These are phyloP conservation scores for Huntiella bhutanensis DNA, from an alignment of 2,329 filamentous ascomycete genomes.

Conservation along the genomic window DNA sequence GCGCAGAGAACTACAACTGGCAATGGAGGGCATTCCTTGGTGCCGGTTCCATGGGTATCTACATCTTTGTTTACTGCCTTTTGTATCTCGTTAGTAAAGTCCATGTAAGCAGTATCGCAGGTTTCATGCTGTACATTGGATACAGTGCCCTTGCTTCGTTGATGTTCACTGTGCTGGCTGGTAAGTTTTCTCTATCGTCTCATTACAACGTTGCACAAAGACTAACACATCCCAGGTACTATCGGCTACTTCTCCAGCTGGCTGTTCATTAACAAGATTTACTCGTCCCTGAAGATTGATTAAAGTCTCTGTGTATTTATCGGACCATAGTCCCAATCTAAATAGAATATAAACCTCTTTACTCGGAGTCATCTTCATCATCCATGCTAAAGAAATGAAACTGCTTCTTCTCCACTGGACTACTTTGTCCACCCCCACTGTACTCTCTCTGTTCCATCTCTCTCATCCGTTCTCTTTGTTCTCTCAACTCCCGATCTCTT, in stretches of 20 bases:
- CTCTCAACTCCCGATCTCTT: slow-evolving; percentile 22
- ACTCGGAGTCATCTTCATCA: slow-evolving; percentile 26
- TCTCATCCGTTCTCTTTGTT: slow-evolving; percentile 22
- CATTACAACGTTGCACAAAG: slow-evolving; percentile 6
- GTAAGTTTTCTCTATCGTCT: slow-evolving; percentile 33
- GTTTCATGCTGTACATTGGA: slow-evolving; percentile 78
- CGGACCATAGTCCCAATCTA: no score
- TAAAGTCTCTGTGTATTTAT: slow-evolving; percentile 22
- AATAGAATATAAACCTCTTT: not conserved
- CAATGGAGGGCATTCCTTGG: slow-evolving; percentile 92
- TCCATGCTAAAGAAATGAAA: slow-evolving; percentile 36
- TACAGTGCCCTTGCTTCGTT: slow-evolving; percentile 82
- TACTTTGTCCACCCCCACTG: slow-evolving; percentile 14
- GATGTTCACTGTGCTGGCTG: slow-evolving; percentile 82
- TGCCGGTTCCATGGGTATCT: slow-evolving; percentile 73
- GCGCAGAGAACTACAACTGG: slow-evolving; percentile 96
- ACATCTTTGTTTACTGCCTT: slow-evolving; percentile 81
- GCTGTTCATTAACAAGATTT: slow-evolving; percentile 87
- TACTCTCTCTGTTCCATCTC: slow-evolving; percentile 24
- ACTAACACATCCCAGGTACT: slow-evolving; percentile 39
- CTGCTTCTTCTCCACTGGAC: slow-evolving; percentile 28
- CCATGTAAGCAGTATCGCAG: slow-evolving; percentile 65
- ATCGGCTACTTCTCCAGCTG: slow-evolving; percentile 94
- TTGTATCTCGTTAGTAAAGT: slow-evolving; percentile 82
- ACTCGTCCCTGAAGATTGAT: slow-evolving; percentile 95